Base-by-base conservation (phyloP, 2,329 filamentous ascomycete species). In the Penicillium polonicum region DNA sequence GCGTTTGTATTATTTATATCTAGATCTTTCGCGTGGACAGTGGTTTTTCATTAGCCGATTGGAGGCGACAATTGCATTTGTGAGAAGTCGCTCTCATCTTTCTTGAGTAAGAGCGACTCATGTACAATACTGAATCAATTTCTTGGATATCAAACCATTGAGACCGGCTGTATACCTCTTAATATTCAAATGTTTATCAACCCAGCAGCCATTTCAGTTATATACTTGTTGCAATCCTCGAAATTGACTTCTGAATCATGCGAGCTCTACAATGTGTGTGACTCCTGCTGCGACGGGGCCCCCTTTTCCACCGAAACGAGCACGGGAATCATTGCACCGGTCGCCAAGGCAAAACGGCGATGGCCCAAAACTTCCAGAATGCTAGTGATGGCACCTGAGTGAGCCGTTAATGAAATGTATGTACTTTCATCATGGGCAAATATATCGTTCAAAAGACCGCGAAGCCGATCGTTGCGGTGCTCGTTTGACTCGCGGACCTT, bases 371-470 rank as follows among this genome's bases (percentile, higher is more conserved):
- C 70, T 38, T 73, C 66, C 59, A 87, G 65, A 25, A 86, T 72
- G 63, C 81, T 82, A 5, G 76, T 79, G 59, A 87, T 86, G 5
- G 82, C 81, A 0, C 84, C 84, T 1, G 82, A 85, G 69, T 88
- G 85, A 41, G 79, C 79, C 1, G 83, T 86, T 41, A 87, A 70
- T 3, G 80, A 83, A 12, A 87, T 68, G 49, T 80, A 81, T 0
- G 74, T 76, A 60, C 72, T 79, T 9, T 68, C 65, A 56, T 84
- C 82, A 23, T 71, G 69, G 0, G 64, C 64, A 56, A 85, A 84
- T 17, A 88, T 73, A 56, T 85, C 81, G 57, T 82, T 77, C 25
- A 88, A 70, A 2, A 85, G 70, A 10, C 59, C 58, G n/a, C 66
- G 67, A 5, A 79, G 64, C 2, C 84, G 77, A 3, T 74, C 71